Percentiles rank a stretch among this genome's conserved stretches.
These are phyloP conservation scores for Hypoxylon sp. DNA, from an alignment of 2,329 filamentous ascomycete species.

Conservation along the genomic window DNA sequence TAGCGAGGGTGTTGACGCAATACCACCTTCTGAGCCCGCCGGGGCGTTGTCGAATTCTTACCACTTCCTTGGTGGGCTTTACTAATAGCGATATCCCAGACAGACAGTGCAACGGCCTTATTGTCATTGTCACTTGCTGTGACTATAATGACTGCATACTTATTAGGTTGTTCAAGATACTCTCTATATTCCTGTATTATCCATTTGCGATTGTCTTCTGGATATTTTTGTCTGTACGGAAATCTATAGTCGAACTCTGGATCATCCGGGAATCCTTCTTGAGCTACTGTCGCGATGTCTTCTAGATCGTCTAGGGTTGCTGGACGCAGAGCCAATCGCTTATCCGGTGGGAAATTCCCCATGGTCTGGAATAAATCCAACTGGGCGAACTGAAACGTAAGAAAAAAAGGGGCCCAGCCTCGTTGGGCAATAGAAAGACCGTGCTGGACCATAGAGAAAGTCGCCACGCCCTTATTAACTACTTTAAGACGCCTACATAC, in stretches of 20 bases:
- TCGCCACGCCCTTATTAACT: constrained; percentile 26
- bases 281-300: constrained; percentile 32
- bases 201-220: constrained; percentile 38
- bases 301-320: constrained; percentile 37
- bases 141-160: constrained; percentile 37
- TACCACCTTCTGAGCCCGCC: constrained; percentile 1
- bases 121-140: constrained; percentile 34
- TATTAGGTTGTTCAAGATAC: constrained; percentile 40
- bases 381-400: constrained; percentile 12
- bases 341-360: constrained; percentile 17
- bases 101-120: constrained; percentile 29
- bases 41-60: constrained; percentile 16
- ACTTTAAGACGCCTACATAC: neutral
- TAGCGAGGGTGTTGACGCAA: constrained; percentile 11
- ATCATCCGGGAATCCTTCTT: constrained; percentile 36
- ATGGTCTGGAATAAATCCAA: constrained; percentile 19
- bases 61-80: constrained; percentile 30
- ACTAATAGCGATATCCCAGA: constrained; percentile 33
- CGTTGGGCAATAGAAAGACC: constrained; percentile 21
- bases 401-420: constrained; percentile 23
- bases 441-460: constrained; percentile 22
- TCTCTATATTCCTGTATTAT: constrained; percentile 37
- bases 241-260: constrained; percentile 41
- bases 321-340: constrained; percentile 25
- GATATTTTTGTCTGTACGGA: constrained; percentile 29